phyloP scores from a whole-genome alignment of 306 rosid genomes.

The Quercus mongolica region DNA sequence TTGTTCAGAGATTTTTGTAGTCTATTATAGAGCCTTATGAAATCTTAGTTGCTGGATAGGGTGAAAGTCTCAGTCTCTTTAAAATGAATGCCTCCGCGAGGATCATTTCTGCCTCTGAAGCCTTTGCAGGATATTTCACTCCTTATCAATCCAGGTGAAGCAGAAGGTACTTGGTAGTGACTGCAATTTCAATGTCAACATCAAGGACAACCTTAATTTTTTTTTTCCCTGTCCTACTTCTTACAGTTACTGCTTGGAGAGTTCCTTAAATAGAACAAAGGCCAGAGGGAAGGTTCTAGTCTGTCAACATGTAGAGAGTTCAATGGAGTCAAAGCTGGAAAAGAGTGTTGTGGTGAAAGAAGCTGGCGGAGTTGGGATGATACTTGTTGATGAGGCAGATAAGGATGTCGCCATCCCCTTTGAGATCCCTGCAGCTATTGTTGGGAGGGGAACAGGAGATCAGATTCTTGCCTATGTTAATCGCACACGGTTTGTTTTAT shows the following conservation, averaged over 20 bases:
- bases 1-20: slow-evolving; percentile 7
- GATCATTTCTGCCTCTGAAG: slow-evolving; percentile 63
- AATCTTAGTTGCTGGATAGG: slow-evolving; percentile 34
- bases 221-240: slow-evolving; percentile 18
- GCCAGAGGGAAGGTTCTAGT: slow-evolving; percentile 74
- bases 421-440: slow-evolving; percentile 66
- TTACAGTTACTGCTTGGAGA: slow-evolving; percentile 67
- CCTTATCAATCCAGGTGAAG: slow-evolving; percentile 96
- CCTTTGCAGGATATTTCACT: slow-evolving; percentile 74
- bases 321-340: slow-evolving; percentile 58
- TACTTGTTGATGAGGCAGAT: slow-evolving; percentile 62
- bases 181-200: slow-evolving; percentile 17
- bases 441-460: slow-evolving; percentile 43
- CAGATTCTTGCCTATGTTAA: slow-evolving; percentile 49
- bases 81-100: slow-evolving; percentile 56
- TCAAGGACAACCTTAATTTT: slow-evolving; percentile 26
- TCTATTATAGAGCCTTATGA: slow-evolving; percentile 4
- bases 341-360: slow-evolving; percentile 61
- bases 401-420: slow-evolving; percentile 60
- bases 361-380: slow-evolving; percentile 79
- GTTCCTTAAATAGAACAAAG: slow-evolving; percentile 69
- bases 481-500: slow-evolving; percentile 44
- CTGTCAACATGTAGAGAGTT: slow-evolving; percentile 60
- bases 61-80: slow-evolving; percentile 61
- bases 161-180: slow-evolving; percentile 57